A percentile compares a stretch with the other conserved stretches of the same genome.
Evolutionary conservation across 2,329 filamentous ascomycete species (phyloP).

Genomic region (Albophoma yamanashiensis): DNA sequence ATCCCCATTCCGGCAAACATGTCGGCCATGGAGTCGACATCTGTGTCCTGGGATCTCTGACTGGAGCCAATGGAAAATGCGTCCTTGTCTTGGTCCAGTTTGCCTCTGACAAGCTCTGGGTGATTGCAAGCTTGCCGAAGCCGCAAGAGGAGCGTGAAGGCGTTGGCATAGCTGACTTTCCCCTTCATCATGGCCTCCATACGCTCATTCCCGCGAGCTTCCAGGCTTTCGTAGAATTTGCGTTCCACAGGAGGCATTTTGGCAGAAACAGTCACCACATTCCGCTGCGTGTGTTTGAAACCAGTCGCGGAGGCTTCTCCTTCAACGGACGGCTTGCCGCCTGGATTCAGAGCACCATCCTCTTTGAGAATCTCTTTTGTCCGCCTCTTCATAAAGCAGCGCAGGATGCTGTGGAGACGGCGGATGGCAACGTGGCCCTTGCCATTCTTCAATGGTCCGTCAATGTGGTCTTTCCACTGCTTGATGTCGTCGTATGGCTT

Average conservation of each 20-base stretch:
- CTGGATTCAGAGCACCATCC: slow-evolving; percentile 69
- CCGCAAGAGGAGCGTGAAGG: slow-evolving; percentile 81
- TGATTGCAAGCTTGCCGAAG: slow-evolving; percentile 93
- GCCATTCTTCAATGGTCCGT: slow-evolving; percentile 78
- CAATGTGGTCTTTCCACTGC: slow-evolving; percentile 88
- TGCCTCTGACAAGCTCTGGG: slow-evolving; percentile 74
- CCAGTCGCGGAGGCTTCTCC: slow-evolving; percentile 46
- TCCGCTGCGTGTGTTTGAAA: slow-evolving; percentile 88
- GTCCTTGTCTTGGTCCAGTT: slow-evolving; percentile 80
- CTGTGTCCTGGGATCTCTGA: slow-evolving; percentile 44
- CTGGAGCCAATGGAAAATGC: slow-evolving; percentile 57
- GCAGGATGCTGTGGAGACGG: slow-evolving; percentile 72
- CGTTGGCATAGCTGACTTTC: slow-evolving; percentile 83
- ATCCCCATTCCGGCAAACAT: slow-evolving; percentile 80
- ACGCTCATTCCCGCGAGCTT: slow-evolving; percentile 74
- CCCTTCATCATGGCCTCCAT: slow-evolving; percentile 82
- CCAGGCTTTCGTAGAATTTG: slow-evolving; percentile 74
- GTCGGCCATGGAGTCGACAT: slow-evolving; percentile 75
- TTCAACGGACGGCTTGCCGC: slow-evolving; percentile 48
- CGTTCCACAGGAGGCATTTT: slow-evolving; percentile 73
- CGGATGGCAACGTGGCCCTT: slow-evolving; percentile 82
- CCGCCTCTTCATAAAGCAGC: slow-evolving; percentile 96
- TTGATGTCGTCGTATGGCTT: slow-evolving; percentile 79
- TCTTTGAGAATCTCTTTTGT: slow-evolving; percentile 95
- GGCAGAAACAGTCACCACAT: slow-evolving; percentile 69